Conservation (phyloP, 73 alveolate genomes). For the Stentor roeselii region DNA sequence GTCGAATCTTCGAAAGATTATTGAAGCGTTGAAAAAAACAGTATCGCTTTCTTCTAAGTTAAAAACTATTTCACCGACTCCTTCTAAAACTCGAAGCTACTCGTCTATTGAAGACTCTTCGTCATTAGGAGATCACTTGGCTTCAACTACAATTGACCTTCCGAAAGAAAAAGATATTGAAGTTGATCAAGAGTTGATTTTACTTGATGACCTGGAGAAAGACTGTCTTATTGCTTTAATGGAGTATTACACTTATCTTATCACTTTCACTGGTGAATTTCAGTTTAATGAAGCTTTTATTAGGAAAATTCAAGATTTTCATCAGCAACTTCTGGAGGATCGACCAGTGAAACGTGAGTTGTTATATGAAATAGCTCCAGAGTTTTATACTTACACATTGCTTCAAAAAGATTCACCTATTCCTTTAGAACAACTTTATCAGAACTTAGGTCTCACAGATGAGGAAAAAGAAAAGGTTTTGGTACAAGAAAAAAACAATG, state of each 20-base stretch:
- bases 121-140: neutral
- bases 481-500: neutral
- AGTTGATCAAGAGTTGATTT: neutral
- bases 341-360: constrained; percentile 1
- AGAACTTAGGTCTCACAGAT: neutral
- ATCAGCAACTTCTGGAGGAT: neutral
- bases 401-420: neutral
- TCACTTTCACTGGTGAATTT: neutral
- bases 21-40: neutral
- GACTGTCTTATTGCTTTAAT: neutral
- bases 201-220: neutral
- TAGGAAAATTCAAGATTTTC: neutral
- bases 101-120: neutral
- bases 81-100: neutral
- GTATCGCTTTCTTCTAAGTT: neutral
- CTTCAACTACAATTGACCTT: neutral
- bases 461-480: neutral
- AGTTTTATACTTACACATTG: neutral
- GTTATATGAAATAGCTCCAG: constrained; percentile 1
- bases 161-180: neutral
- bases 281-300: neutral
- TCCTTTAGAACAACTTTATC: neutral
- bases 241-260: neutral
- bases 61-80: neutral
- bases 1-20: neutral